Conservation (phyloP, 305 asterid genomes). For the Solanum hybrid region DNA sequence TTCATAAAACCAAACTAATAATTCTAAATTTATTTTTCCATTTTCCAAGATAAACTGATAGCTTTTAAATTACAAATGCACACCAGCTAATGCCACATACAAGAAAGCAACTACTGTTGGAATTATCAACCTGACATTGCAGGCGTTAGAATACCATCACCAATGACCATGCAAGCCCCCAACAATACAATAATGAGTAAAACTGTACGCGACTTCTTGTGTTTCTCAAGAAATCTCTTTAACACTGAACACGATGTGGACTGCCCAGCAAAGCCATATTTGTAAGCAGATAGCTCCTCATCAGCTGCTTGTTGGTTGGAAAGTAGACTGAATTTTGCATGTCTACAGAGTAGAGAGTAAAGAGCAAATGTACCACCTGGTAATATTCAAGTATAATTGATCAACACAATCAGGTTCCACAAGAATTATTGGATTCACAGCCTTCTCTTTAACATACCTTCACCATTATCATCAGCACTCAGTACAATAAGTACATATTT, state of each 20-base stretch:
- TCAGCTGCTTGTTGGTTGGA: constrained; percentile 99
- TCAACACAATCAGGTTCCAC: constrained; percentile 9
- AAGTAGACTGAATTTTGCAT: constrained; percentile 91
- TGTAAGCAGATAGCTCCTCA: constrained; percentile 86
- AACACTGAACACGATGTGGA: constrained; percentile 44
- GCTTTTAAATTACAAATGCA: not conserved
- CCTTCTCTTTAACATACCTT: constrained; percentile 47
- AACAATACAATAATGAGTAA: constrained; percentile 77
- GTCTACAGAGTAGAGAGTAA: constrained; percentile 88
- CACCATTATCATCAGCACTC: constrained; percentile 90
- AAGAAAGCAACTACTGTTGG: not conserved
- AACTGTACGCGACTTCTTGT: constrained; percentile 52
- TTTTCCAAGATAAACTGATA: not conserved
- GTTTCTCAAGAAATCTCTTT: constrained; percentile 77
- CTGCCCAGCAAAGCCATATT: constrained; percentile 58
- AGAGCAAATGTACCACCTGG: constrained; percentile 98
- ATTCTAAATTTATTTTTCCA: not conserved
- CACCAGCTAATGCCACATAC: not conserved
- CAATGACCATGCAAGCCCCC: constrained; percentile 96
- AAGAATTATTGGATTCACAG: not conserved
- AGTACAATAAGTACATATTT: constrained; percentile 60
- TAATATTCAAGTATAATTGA: constrained; percentile 6
- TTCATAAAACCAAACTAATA: not conserved
- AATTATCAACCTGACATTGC: constrained; percentile 72
- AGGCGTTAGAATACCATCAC: constrained; percentile 93